phyloP scores from a whole-genome alignment of 148 eudicot species.

The Polygonum aviculare region DNA sequence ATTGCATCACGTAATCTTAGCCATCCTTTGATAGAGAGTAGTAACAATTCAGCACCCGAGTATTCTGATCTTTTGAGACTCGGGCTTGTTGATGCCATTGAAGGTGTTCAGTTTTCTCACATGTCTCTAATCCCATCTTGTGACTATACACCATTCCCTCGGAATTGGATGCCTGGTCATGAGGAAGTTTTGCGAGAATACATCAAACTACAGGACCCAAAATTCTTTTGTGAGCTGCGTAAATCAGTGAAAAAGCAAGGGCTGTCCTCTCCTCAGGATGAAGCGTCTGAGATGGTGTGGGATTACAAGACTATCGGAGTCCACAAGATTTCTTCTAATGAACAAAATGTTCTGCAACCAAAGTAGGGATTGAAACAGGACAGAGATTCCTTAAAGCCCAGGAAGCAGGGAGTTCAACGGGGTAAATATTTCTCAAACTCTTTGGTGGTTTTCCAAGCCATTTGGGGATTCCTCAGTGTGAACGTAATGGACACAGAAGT shows the following conservation, averaged over 20 bases:
- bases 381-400: neutral
- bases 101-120: slow-evolving; percentile 86
- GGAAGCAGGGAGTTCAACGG: neutral
- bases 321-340: slow-evolving; percentile 12
- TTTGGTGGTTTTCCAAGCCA: neutral
- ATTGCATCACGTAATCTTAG: slow-evolving; percentile 84
- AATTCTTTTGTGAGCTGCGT: slow-evolving; percentile 60
- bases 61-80: slow-evolving; percentile 72
- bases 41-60: slow-evolving; percentile 49
- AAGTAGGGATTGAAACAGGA: neutral
- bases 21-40: slow-evolving; percentile 59
- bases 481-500: too few species aligned
- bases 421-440: neutral
- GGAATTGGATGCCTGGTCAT: slow-evolving; percentile 83
- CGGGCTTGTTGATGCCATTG: slow-evolving; percentile 83
- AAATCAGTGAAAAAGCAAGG: slow-evolving; percentile 45
- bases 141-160: slow-evolving; percentile 80
- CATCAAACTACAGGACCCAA: slow-evolving; percentile 67
- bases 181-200: slow-evolving; percentile 62
- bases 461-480: too few species aligned
- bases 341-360: neutral
- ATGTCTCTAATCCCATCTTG: slow-evolving; percentile 84
- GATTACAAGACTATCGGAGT: slow-evolving; percentile 67
- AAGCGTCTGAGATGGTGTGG: slow-evolving; percentile 71
- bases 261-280: slow-evolving; percentile 62